Evolutionary conservation across 208 protist species (phyloP).

Genomic region (Plasmodiophora brassicae): DNA sequence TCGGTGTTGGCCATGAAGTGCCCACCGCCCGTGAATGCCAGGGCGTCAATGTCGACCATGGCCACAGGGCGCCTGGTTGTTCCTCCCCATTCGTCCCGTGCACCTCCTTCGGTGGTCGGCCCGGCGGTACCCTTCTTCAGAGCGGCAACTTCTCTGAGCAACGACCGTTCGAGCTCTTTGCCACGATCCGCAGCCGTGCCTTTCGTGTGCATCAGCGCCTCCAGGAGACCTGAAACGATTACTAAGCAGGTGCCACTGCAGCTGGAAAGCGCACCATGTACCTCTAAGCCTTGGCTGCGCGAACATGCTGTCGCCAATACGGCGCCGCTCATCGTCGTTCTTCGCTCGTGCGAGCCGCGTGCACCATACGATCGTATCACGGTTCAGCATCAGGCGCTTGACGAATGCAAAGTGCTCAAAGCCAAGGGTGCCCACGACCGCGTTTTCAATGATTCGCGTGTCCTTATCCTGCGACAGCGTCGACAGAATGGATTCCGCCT

Average conservation of each 20-base stretch:
- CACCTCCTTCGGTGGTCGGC: neutral
- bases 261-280: too few relatives aligned
- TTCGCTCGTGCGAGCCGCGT: conserved; percentile 10
- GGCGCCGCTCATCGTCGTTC: conserved; percentile 58
- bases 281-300: conserved; percentile 7
- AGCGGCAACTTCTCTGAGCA: conserved; percentile 36
- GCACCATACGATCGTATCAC: conserved; percentile 44
- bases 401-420: conserved; percentile 81
- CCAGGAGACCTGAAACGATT: too few relatives aligned
- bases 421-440: conserved; percentile 67
- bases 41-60: conserved; percentile 70
- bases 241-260: too few relatives aligned
- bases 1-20: conserved; percentile 79
- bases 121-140: conserved; percentile 26
- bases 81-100: neutral
- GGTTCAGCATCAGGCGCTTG: conserved; percentile 66
- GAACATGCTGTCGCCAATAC: conserved; percentile 69
- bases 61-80: neutral
- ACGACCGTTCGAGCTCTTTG: conserved; percentile 31
- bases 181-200: conserved; percentile 38
- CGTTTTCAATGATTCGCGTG: conserved; percentile 70
- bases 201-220: conserved; percentile 31
- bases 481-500: conserved; percentile 66
- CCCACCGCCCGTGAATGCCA: conserved; percentile 71
- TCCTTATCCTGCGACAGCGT: conserved; percentile 60